Evolutionary conservation across 257 asterid genomes (phyloP).

Genomic region (Verbascum thapsus): DNA sequence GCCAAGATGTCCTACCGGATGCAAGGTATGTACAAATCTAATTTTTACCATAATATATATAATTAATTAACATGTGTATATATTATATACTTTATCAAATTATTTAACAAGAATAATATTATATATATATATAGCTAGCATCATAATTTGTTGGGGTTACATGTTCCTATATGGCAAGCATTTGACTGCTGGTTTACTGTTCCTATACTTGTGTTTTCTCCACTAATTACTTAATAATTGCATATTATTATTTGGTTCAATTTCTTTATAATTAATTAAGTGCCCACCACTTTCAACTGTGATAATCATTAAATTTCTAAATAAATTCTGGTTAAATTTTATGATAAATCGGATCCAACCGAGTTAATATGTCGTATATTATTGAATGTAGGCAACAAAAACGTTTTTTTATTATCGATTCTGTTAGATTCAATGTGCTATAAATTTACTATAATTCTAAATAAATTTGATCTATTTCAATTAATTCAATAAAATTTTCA

Average conservation of each 20-base stretch:
- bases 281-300: conserved; percentile 13
- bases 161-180: conserved; percentile 36
- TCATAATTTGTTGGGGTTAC: conserved; percentile 10
- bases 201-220: conserved; percentile 13
- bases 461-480: conserved; percentile 2
- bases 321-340: no score
- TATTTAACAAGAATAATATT: no score
- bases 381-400: no score
- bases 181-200: conserved; percentile 21
- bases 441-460: conserved; percentile 2
- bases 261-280: not conserved
- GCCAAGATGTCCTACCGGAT: conserved; percentile 76
- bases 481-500: no score
- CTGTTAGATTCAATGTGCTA: no score
- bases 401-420: no score
- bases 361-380: no score
- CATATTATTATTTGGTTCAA: not conserved
- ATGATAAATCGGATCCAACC: no score
- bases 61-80: no score
- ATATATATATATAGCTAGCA: no score
- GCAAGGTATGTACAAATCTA: conserved; percentile 54
- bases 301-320: not conserved
- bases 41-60: not conserved
- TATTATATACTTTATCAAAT: no score
- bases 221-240: conserved; percentile 13